A percentile compares a stretch with the other conserved stretches of the same genome.
Evolutionary conservation across 306 rosid genomes (phyloP).

Genomic region (Neltuma alba): DNA sequence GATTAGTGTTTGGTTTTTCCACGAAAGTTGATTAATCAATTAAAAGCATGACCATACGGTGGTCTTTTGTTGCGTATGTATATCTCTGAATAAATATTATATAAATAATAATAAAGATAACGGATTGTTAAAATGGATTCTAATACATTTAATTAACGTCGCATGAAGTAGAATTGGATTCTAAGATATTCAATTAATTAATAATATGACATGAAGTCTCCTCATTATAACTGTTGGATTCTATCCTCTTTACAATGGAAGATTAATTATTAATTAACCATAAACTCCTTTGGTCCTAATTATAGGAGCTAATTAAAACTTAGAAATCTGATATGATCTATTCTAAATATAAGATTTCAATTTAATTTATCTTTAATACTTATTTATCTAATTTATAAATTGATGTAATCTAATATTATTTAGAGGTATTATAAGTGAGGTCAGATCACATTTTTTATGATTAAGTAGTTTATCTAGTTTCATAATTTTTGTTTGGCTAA

Average conservation of each 20-base stretch:
- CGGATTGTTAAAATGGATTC: not conserved
- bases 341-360: no score
- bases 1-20: not conserved
- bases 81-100: not conserved
- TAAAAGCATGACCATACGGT: not conserved
- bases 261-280: not conserved
- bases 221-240: not conserved
- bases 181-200: not conserved
- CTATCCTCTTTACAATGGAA: not conserved
- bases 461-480: no score
- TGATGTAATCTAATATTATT: no score
- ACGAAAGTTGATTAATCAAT: not conserved
- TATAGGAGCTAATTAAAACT: no score
- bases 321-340: no score
- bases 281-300: no score
- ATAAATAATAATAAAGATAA: not conserved
- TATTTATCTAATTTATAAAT: no score
- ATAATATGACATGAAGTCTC: not conserved
- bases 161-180: not conserved
- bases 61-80: not conserved
- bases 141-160: not conserved
- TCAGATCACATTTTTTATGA: no score
- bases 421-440: no score
- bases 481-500: no score
- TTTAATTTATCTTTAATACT: no score